These are phyloP conservation scores for Exophiala alcalophila DNA, from an alignment of 2,329 filamentous ascomycete species.

Conservation along the genomic window DNA sequence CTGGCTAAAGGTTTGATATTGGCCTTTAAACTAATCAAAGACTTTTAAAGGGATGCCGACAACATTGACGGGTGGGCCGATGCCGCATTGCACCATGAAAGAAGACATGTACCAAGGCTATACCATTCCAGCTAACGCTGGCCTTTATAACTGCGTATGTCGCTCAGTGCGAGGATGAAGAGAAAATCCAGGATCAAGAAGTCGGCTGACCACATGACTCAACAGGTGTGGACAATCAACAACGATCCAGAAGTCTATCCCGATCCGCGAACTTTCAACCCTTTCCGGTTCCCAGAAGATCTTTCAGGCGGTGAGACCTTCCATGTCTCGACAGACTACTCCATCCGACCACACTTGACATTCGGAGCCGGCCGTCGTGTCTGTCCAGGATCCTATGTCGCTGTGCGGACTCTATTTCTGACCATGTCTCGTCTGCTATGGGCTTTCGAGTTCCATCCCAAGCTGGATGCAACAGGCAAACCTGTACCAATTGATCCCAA, in stretches of 20 bases:
- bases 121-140: no score
- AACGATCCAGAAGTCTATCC: constrained; percentile 31
- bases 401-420: constrained; percentile 49
- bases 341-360: constrained; percentile 15
- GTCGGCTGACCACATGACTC: no score
- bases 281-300: constrained; percentile 33
- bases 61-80: constrained; percentile 18
- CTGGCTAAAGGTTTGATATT: no score
- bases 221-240: constrained; percentile 32
- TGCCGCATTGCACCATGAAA: no score
- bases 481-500: constrained; percentile 40
- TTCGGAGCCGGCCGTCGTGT: constrained; percentile 46
- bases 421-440: constrained; percentile 52
- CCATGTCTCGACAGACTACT: constrained; percentile 23
- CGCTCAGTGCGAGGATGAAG: no score
- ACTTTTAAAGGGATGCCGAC: constrained; percentile 47
- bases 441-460: constrained; percentile 37
- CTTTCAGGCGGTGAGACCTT: constrained; percentile 34
- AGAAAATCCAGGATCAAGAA: no score
- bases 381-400: constrained; percentile 51
- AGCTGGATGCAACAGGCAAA: constrained; percentile 30
- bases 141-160: no score
- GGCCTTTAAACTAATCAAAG: no score
- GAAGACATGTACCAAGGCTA: no score
- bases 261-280: constrained; percentile 34